Evolutionary conservation across 768 basidiomycete species (phyloP).

Genomic region (Tylopilus felleus): DNA sequence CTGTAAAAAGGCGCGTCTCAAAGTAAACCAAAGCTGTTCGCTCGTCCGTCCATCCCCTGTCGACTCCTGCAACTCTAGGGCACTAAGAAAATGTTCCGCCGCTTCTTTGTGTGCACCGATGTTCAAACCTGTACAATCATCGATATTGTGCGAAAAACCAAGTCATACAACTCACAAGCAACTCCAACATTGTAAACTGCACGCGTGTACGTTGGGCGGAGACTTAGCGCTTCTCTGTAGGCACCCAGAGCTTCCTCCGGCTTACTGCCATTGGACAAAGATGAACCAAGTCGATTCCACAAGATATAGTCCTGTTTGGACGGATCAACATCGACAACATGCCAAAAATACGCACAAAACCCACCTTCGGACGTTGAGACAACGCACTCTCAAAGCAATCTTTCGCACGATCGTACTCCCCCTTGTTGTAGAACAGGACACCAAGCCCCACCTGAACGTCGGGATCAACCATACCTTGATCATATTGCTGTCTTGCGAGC

Average conservation of each 20-base stretch:
- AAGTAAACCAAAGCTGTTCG: slow-evolving; percentile 86
- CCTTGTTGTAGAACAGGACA: slow-evolving; percentile 86
- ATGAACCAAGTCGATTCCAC: slow-evolving; percentile 96
- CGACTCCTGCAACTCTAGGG: slow-evolving; percentile 73
- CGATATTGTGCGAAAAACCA: slow-evolving; percentile 2
- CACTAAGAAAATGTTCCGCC: slow-evolving; percentile 91
- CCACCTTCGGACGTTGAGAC: slow-evolving; percentile 67
- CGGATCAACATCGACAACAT: background rate
- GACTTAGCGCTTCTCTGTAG: slow-evolving; percentile 84
- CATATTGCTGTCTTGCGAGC: slow-evolving; percentile 81
- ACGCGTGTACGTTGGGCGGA: slow-evolving; percentile 93
- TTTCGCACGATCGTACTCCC: slow-evolving; percentile 82
- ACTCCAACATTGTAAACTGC: slow-evolving; percentile 98
- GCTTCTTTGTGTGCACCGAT: slow-evolving; percentile 95
- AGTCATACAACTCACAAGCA: slow-evolving; percentile 65
- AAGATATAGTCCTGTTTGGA: slow-evolving; percentile 74
- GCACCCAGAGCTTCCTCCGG: slow-evolving; percentile 92
- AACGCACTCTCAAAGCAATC: slow-evolving; percentile 94
- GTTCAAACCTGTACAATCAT: slow-evolving; percentile 67
- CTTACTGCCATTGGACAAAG: slow-evolving; percentile 88
- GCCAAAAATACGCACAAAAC: slow-evolving; percentile 10
- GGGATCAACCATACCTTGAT: slow-evolving; percentile 67
- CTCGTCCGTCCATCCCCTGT: slow-evolving; percentile 66
- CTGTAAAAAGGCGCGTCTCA: slow-evolving; percentile 72
- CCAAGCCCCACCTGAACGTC: slow-evolving; percentile 94